Percentiles rank a stretch among this genome's conserved stretches.
These are phyloP conservation scores for Brassica juncea DNA, from an alignment of 345 rosid genomes.

Conservation along the genomic window DNA sequence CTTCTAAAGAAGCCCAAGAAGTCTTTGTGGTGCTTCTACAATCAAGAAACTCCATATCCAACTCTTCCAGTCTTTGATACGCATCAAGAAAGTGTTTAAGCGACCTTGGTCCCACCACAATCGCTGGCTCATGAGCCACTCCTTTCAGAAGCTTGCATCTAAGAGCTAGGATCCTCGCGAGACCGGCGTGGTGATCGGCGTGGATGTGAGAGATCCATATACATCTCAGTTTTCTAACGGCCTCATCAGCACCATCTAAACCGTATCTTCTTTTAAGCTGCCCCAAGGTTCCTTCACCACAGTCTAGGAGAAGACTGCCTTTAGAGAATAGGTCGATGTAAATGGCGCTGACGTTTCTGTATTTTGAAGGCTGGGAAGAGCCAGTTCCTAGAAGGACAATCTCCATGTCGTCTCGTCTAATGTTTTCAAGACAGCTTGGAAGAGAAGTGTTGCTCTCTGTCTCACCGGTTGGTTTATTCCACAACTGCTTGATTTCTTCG, in stretches of 20 bases:
- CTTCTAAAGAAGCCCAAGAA: conserved; percentile 61
- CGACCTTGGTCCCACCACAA: conserved; percentile 76
- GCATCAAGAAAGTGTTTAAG: conserved; percentile 85
- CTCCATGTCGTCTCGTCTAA: conserved; percentile 84
- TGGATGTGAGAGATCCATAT: conserved; percentile 98
- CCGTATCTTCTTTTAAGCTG: conserved; percentile 95
- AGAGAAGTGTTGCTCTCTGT: conserved; percentile 52
- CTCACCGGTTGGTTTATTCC: conserved; percentile 46
- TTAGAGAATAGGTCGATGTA: conserved; percentile 71
- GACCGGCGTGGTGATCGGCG: conserved; percentile 90
- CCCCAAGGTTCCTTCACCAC: conserved; percentile 96
- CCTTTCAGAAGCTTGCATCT: conserved; percentile 71
- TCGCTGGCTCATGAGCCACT: conserved; percentile 66
- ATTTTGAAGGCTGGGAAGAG: conserved; percentile 97
- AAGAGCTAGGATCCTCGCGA: conserved; percentile 83
- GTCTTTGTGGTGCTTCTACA: conserved; percentile 70
- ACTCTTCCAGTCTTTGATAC: conserved; percentile 85
- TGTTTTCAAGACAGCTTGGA: conserved; percentile 73
- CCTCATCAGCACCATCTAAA: conserved; percentile 69
- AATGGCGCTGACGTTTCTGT: conserved; percentile 80
- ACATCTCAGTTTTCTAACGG: conserved; percentile 63
- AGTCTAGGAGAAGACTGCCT: conserved; percentile 83
- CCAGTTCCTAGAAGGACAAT: conserved; percentile 93
- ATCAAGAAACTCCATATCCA: conserved; percentile 86
- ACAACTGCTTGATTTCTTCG: conserved; percentile 52